These are phyloP conservation scores for Phytophthora agathidicida DNA, from an alignment of 352 stramenopile species.

Conservation along the genomic window DNA sequence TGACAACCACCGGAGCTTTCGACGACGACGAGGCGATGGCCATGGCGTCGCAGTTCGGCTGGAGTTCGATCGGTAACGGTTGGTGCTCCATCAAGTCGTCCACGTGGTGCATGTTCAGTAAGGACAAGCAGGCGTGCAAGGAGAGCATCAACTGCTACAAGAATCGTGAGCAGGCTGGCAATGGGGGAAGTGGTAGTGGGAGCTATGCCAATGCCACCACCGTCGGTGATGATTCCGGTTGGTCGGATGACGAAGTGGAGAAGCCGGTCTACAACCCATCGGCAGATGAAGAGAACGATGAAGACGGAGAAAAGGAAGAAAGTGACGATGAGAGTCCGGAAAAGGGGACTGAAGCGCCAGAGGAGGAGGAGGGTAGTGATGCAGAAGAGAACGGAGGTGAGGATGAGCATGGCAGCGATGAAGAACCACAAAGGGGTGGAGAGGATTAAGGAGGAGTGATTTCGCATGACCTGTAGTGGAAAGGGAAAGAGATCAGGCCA, in stretches of 20 bases:
- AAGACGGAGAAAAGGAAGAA: not conserved
- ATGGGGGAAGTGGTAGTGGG: conserved; percentile 3
- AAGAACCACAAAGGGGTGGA: not conserved
- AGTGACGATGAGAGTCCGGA: not conserved
- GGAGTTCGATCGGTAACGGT: conserved; percentile 26
- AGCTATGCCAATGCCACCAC: conserved; percentile 21
- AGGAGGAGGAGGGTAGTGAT: not conserved
- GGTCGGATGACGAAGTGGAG: no score
- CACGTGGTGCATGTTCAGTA: conserved; percentile 33
- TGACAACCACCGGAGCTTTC: not conserved
- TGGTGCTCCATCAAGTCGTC: conserved; percentile 32
- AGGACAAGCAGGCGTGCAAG: conserved; percentile 30
- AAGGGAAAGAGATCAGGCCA: no score
- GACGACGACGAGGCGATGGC: conserved; percentile 6
- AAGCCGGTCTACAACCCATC: no score
- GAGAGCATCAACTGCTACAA: conserved; percentile 24
- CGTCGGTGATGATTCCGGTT: no score
- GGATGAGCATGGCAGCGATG: not conserved
- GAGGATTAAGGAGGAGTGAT: conserved; percentile 5
- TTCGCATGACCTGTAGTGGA: no score
- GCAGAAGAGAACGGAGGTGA: not conserved
- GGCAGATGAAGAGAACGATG: not conserved
- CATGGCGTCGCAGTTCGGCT: conserved; percentile 32
- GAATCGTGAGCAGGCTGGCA: not conserved
- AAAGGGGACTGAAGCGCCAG: no score